These are phyloP conservation scores for Euphorbia tirucalli DNA, from an alignment of 345 rosid genomes.

Conservation along the genomic window DNA sequence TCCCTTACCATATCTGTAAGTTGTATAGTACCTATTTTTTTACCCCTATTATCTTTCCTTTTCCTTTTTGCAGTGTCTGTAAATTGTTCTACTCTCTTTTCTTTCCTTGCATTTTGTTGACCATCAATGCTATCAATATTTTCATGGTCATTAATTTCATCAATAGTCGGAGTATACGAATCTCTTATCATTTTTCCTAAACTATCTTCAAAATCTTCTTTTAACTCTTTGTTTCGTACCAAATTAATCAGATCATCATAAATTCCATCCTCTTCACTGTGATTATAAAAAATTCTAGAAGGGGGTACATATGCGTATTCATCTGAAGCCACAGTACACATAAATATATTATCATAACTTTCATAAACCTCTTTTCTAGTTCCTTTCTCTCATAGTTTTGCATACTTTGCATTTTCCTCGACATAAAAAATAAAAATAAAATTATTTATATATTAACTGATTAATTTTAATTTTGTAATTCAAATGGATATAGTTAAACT, in stretches of 20 bases:
- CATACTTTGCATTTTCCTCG: conserved; percentile 4
- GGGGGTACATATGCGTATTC: conserved; percentile 3
- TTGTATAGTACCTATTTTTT: background rate
- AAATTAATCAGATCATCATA: too few species aligned
- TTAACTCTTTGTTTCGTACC: too few species aligned
- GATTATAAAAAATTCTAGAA: background rate
- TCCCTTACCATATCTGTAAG: background rate
- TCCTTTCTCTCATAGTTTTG: background rate
- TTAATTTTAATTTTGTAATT: background rate
- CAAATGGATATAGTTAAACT: background rate
- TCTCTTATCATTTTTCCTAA: background rate
- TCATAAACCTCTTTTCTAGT: background rate
- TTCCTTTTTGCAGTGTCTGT: background rate
- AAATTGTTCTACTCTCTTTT: background rate
- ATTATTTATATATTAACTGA: background rate
- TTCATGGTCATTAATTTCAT: too few species aligned
- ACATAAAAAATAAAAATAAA: background rate
- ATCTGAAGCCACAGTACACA: background rate
- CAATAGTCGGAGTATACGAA: too few species aligned
- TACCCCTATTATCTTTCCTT: too few species aligned
- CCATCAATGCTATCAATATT: too few species aligned
- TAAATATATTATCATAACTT: background rate
- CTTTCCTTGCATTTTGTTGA: background rate
- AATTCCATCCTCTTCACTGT: background rate
- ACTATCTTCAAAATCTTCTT: background rate